phyloP scores from a whole-genome alignment of 257 asterid species.

The Avicennia marina region DNA sequence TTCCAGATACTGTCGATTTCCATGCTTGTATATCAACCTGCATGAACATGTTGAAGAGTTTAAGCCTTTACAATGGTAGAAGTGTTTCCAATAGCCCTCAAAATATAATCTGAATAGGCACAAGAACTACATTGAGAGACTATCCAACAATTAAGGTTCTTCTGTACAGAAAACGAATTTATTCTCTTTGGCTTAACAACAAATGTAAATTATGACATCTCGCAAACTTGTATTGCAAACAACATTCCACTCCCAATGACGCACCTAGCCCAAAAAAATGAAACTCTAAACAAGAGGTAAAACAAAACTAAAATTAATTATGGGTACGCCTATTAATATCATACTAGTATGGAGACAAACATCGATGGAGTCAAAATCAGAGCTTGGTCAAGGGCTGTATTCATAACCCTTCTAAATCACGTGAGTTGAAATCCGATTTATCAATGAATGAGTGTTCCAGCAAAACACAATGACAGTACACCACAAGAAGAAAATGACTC shows the following conservation, averaged over 20 bases:
- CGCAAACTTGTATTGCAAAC: not conserved
- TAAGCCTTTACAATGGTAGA: not conserved
- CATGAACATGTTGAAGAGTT: constrained; percentile 19
- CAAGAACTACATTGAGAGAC: constrained; percentile 5
- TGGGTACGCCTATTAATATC: not conserved
- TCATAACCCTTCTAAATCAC: not conserved
- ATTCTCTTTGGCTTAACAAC: not conserved
- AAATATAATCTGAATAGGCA: not conserved
- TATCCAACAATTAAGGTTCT: not conserved
- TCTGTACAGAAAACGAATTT: not conserved
- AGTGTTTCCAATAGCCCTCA: not conserved
- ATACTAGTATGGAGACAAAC: not conserved
- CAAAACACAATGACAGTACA: not conserved
- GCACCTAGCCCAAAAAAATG: constrained; percentile 1
- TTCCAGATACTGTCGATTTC: not conserved
- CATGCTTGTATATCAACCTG: constrained; percentile 23
- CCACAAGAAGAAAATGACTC: not conserved
- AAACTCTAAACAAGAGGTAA: not conserved
- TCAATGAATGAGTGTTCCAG: not conserved
- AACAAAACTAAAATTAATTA: not conserved
- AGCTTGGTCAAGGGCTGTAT: not conserved
- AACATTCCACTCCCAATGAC: not conserved
- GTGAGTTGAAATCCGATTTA: not conserved
- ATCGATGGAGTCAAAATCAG: not conserved
- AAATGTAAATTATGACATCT: not conserved